Percentiles rank a stretch among this genome's conserved stretches.
Evolutionary conservation across 805 yeast species (phyloP).

Genomic region (Zygoascus bituminiphila): DNA sequence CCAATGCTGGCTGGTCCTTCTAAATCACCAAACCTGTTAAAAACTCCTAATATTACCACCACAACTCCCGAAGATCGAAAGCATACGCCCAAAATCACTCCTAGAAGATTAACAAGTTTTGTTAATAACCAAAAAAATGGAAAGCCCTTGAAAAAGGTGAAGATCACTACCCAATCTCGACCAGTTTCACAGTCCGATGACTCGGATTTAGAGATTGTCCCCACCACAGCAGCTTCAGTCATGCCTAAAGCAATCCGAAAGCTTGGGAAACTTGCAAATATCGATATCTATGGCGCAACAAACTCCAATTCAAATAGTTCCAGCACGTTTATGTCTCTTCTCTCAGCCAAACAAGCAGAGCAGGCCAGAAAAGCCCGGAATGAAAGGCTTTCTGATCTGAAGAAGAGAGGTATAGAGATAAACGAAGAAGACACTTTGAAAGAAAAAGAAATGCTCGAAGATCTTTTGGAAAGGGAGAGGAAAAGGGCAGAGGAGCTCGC

Average conservation of each 20-base stretch:
- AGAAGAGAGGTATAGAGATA: slow-evolving; percentile 14
- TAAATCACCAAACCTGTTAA: neutral
- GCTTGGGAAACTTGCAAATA: slow-evolving; percentile 11
- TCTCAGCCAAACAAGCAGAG: slow-evolving; percentile 14
- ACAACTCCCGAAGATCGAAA: neutral
- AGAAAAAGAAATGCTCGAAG: slow-evolving; percentile 18
- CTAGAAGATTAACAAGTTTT: slow-evolving; percentile 13
- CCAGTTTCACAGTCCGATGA: slow-evolving; percentile 6
- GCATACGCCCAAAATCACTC: slow-evolving; percentile 3
- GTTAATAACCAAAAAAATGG: slow-evolving; percentile 2
- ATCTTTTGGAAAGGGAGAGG: slow-evolving; percentile 16
- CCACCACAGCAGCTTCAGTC: slow-evolving; percentile 11
- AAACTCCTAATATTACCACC: neutral
- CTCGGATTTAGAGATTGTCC: slow-evolving; percentile 20
- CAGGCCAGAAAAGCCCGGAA: slow-evolving; percentile 14
- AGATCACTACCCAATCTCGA: neutral
- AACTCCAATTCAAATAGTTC: neutral
- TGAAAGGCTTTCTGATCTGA: slow-evolving; percentile 14
- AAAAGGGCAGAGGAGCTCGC: slow-evolving; percentile 17
- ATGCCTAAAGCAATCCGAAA: slow-evolving; percentile 6
- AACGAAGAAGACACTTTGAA: slow-evolving; percentile 13
- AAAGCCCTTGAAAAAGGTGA: neutral
- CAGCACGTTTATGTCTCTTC: slow-evolving; percentile 5
- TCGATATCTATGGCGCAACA: slow-evolving; percentile 2
- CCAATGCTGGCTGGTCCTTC: neutral